Base-by-base conservation (phyloP, 768 basidiomycete species). In the Mycena galopus region DNA sequence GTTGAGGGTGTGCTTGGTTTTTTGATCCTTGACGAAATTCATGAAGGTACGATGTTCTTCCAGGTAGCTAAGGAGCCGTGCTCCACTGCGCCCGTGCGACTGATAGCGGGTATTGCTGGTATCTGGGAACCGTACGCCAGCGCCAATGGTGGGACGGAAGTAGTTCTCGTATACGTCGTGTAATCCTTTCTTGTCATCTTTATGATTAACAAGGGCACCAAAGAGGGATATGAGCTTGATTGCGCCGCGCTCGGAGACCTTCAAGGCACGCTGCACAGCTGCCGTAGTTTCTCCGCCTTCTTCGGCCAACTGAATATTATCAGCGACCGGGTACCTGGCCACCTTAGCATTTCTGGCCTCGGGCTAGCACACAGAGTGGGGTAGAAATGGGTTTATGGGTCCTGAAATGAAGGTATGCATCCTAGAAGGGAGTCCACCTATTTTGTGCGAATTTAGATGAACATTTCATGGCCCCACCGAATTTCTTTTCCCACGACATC, bases 101-200 rank as follows among this genome's bases (percentile, higher is more conserved):
- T 76, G 73, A 47, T 75, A 79, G 0, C 73, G 76, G 7, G 71
- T 77, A 47, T 76, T 78, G 73, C 64, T 73, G 16, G 65, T 74
- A 37, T 77, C 76, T 53, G 58, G 66, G 69, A 78, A 81, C 23
- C 59, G 42, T 0, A 51, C 44, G 16, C 60, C 68, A 1, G 30
- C 23, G 62, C 60, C 7, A 69, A 56, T 21, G 39, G 27, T 6
- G 30, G 30, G 30, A 2, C 39, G 65, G 42, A 75, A 60, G 33
- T 73, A 73, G 25, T 69, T 62, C 7, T 68, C 47, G 17, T 63
- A 69, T 4, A 60, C 19, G 58, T 76, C 75, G 59, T 78, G 75
- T 11, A 67, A 55, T 44, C 80, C 80, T 27, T 80, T 79, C 57
- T 79, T 81, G 47, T 79, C 73, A n/a, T 79, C 77, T 64, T 79